These are phyloP conservation scores for Dipodascus geniculatus DNA, from an alignment of 805 yeast species.

Conservation along the genomic window DNA sequence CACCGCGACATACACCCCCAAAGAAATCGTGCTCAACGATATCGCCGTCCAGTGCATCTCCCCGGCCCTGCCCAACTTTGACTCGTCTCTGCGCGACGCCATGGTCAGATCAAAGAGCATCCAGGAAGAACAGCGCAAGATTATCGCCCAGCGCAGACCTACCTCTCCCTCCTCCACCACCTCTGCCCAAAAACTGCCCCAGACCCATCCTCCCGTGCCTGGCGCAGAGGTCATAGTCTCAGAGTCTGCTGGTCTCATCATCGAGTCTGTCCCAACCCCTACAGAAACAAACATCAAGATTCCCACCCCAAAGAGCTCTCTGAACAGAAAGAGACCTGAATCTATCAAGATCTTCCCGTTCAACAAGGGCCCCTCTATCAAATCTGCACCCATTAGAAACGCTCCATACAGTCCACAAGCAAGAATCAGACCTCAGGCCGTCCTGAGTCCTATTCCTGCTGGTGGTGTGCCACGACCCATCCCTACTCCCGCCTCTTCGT, in stretches of 20 bases:
- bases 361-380: neutral
- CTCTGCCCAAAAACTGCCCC: neutral
- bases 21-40: conserved; percentile 20
- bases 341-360: neutral
- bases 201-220: neutral
- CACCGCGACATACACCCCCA: conserved; percentile 11
- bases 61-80: conserved; percentile 20
- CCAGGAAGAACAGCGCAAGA: conserved; percentile 20
- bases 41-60: conserved; percentile 23
- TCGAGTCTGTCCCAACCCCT: neutral
- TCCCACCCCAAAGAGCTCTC: neutral
- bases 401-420: neutral
- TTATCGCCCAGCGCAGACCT: conserved; percentile 17
- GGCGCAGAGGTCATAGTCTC: neutral
- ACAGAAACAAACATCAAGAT: neutral
- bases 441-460: neutral
- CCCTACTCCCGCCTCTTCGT: neutral
- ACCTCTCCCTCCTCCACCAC: neutral
- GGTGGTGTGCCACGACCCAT: neutral
- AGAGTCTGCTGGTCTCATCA: neutral
- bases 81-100: conserved; percentile 16
- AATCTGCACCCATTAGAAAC: neutral
- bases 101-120: conserved; percentile 16
- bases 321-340: neutral
- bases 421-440: neutral